These are phyloP conservation scores for Hirschfeldia incana DNA, from an alignment of 345 rosid genomes.

Conservation along the genomic window DNA sequence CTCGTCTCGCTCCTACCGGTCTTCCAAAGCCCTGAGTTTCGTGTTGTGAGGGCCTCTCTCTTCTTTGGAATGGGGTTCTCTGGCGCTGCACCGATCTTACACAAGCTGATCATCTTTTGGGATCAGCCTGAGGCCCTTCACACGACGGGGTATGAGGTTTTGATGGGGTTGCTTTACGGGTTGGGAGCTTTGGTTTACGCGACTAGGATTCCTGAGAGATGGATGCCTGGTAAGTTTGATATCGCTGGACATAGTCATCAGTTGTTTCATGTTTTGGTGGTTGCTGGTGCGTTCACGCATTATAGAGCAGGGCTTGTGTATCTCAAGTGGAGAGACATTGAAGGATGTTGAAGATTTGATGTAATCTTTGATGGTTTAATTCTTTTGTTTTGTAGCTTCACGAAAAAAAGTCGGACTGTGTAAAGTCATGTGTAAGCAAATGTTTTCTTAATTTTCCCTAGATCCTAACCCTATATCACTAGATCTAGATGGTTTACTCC, in stretches of 20 bases:
- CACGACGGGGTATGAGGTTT: slow-evolving; percentile 78
- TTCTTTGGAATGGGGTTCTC: slow-evolving; percentile 88
- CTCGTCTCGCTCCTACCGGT: slow-evolving; percentile 74
- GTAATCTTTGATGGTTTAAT: neutral
- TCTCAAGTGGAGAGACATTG: slow-evolving; percentile 78
- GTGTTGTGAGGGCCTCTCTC: slow-evolving; percentile 64
- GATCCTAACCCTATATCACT: neutral
- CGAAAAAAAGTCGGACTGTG: slow-evolving; percentile 10
- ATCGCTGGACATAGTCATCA: slow-evolving; percentile 97
- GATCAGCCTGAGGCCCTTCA: slow-evolving; percentile 86
- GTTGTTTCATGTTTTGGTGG: slow-evolving; percentile 76
- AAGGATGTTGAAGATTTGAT: slow-evolving; percentile 54
- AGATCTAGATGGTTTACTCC: neutral
- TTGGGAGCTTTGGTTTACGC: slow-evolving; percentile 80
- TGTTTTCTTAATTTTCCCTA: slow-evolving; percentile 32
- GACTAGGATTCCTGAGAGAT: slow-evolving; percentile 78
- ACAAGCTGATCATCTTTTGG: slow-evolving; percentile 78
- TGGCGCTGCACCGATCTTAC: slow-evolving; percentile 74
- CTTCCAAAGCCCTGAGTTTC: slow-evolving; percentile 78
- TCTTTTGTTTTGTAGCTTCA: slow-evolving; percentile 8
- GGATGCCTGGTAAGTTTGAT: slow-evolving; percentile 97
- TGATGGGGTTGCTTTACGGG: slow-evolving; percentile 80
- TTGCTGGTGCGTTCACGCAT: slow-evolving; percentile 87
- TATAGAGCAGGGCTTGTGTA: slow-evolving; percentile 83
- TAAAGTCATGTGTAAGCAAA: slow-evolving; percentile 20